Conservation (phyloP, 2,329 filamentous ascomycete genomes). For the Penicillium crustosum region DNA sequence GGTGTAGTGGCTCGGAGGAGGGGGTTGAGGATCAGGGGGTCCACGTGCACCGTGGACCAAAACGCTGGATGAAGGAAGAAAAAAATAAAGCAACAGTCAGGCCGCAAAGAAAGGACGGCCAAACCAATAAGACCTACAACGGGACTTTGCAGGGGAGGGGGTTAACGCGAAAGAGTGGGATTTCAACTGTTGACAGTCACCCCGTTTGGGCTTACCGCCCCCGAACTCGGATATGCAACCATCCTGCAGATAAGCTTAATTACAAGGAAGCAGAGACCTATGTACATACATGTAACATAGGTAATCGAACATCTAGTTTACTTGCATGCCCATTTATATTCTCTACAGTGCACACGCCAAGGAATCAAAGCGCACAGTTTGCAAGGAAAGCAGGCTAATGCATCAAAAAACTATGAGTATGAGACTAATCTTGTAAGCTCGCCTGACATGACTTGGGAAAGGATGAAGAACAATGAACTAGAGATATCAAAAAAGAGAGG, state of each 20-base stretch:
- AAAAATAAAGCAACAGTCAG: conserved; percentile 5
- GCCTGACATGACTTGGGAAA: not conserved
- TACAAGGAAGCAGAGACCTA: not conserved
- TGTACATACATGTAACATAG: no score
- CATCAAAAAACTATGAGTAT: conserved; percentile 2
- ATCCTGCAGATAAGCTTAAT: conserved; percentile 12
- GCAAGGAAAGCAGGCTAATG: conserved; percentile 11
- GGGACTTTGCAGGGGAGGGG: conserved; percentile 2
- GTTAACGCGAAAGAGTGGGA: conserved; percentile 15
- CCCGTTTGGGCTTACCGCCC: conserved; percentile 26
- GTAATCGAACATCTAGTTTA: not conserved
- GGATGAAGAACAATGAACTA: not conserved
- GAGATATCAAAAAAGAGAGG: not conserved
- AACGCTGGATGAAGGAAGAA: not conserved
- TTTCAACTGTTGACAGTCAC: conserved; percentile 25
- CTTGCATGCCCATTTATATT: not conserved
- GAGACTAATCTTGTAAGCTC: not conserved
- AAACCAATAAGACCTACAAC: conserved; percentile 5
- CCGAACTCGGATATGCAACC: conserved; percentile 12
- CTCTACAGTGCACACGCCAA: not conserved
- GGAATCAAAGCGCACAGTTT: not conserved
- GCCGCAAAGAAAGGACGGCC: conserved; percentile 5
- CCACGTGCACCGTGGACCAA: conserved; percentile 17
- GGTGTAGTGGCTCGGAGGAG: conserved; percentile 7
- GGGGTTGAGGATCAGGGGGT: conserved; percentile 19